Evolutionary conservation across 805 yeast genomes (phyloP).

Genomic region (Sungouiozyma intestinalis): DNA sequence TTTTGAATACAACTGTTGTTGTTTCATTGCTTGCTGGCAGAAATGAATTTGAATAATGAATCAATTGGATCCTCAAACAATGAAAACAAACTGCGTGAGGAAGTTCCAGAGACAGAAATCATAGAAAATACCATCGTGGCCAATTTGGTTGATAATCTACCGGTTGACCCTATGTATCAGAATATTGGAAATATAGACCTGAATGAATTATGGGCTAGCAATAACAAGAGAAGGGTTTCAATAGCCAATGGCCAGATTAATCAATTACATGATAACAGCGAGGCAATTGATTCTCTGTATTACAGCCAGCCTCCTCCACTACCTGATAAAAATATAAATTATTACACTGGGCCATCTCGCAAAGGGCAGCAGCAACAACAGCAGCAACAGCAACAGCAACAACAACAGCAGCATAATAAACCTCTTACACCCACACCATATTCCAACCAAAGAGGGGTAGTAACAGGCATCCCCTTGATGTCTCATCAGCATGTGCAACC

Average conservation of each 20-base stretch:
- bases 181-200: neutral
- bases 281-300: slow-evolving; percentile 28
- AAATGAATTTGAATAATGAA: neutral
- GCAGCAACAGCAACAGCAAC: neutral
- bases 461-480: neutral
- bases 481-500: neutral
- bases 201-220: neutral
- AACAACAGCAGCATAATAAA: neutral
- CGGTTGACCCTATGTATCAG: neutral
- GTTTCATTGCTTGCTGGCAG: neutral
- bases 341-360: neutral
- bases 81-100: neutral
- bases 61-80: neutral
- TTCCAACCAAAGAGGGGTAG: neutral
- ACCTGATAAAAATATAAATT: neutral
- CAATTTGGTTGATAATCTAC: neutral
- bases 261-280: slow-evolving; percentile 41
- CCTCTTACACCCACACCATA: neutral
- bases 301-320: slow-evolving; percentile 22
- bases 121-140: neutral
- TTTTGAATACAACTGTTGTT: neutral
- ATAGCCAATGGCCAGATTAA: slow-evolving; percentile 80
- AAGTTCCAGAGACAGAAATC: neutral
- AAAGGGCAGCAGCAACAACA: neutral
- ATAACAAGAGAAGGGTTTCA: slow-evolving; percentile 50